Base-by-base conservation (phyloP, 495 filamentous ascomycete genomes). In the Trichoderma gamsii region DNA sequence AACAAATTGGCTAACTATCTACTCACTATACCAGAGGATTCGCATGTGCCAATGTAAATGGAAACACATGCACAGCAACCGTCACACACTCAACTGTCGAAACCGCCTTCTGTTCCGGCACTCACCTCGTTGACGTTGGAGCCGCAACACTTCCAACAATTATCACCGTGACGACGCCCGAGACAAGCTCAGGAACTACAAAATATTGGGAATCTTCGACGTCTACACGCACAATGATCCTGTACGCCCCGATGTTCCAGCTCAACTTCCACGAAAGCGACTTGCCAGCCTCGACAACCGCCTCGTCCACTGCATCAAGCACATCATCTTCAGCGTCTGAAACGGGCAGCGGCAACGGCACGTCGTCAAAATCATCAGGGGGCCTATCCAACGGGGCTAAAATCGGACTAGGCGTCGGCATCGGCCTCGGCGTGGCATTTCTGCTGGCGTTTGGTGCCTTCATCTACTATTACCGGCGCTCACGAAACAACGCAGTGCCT, bases 181-280 rank as follows among this genome's bases (percentile, higher is more conserved):
- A 65, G 8, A 65, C 63, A 8, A 29, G 3, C 12, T 35, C 15
- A 4, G 63, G 35, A 6, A 13, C 6, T 11, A 23, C 23, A 0
- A 2, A 23, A n/a, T n/a, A n/a, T n/a, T 6, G 41, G 4, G 32
- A 41, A 15, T 41, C 68, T 0, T 32, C 69, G n/a, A 73, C 68
- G 0, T 70, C 72, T 65, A 71, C 74, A 41, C 73, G 72, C 1
- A 71, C 69, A 2, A 70, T 76, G 69, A 73, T 66, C 32, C 61
- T 78, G 0, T 73, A 72, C 23, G 75, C 76, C 3, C 74, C 75
- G 21, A 76, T 78, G 74, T 72, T 78, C 64, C 75, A 78, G 67
- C 75, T 78, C 69, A 76, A 77, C 72, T 77, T 70, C 70, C 75
- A 77, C 29, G 70, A 70, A 69, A 72, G 67, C 67, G 76, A 78